phyloP scores from a whole-genome alignment of 805 yeast species.

The Candida ulmi region DNA sequence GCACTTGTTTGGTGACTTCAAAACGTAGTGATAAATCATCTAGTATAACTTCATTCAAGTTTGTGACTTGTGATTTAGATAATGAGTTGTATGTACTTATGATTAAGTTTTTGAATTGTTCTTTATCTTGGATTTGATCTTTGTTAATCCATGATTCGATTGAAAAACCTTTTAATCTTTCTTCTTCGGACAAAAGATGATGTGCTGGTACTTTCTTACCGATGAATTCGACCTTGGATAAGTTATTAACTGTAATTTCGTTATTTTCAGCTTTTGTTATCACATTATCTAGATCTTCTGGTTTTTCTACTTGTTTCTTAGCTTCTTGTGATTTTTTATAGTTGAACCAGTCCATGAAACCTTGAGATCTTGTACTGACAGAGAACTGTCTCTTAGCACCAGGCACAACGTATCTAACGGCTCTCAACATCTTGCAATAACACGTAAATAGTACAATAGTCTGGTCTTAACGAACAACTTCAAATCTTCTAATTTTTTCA shows the following conservation, averaged over 20 bases:
- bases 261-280: conserved; percentile 32
- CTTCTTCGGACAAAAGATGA: conserved; percentile 6
- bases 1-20: conserved; percentile 28
- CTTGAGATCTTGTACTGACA: conserved; percentile 4
- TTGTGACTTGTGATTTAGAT: conserved; percentile 2
- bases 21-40: conserved; percentile 29
- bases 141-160: conserved; percentile 30
- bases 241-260: conserved; percentile 14
- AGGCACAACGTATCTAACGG: not conserved
- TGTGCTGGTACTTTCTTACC: conserved; percentile 15
- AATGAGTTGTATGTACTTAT: conserved; percentile 13
- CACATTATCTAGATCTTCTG: conserved; percentile 23
- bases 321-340: conserved; percentile 24
- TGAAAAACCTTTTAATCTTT: conserved; percentile 21
- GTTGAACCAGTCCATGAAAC: conserved; percentile 37
- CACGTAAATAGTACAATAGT: too few species aligned
- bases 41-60: conserved; percentile 13
- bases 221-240: conserved; percentile 22
- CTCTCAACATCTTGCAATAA: not conserved
- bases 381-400: not conserved
- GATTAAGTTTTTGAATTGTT: conserved; percentile 23
- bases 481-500: not conserved
- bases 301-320: conserved; percentile 9
- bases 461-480: not conserved
- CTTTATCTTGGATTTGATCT: conserved; percentile 20